Percentiles rank a stretch among this genome's conserved stretches.
Evolutionary conservation across 2,329 filamentous ascomycete genomes (phyloP).

Genomic region (Beauveria caledonica): DNA sequence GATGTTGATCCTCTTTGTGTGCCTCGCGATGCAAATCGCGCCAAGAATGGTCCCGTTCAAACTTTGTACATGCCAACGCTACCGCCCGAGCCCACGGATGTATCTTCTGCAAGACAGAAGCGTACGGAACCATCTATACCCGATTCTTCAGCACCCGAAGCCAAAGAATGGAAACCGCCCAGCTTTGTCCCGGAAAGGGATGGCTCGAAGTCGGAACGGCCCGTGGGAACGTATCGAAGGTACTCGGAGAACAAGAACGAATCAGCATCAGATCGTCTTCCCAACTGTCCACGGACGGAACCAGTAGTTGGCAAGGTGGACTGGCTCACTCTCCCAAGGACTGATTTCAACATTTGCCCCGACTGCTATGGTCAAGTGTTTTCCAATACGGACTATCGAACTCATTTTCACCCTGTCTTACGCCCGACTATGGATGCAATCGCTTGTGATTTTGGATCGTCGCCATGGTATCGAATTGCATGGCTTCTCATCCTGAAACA

Average conservation of each 20-base stretch:
- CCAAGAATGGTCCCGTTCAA: constrained; percentile 3
- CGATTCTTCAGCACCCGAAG: constrained; percentile 12
- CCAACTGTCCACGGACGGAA: constrained; percentile 60
- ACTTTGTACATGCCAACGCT: constrained; percentile 20
- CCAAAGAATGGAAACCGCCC: constrained; percentile 37
- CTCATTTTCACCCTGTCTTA: constrained; percentile 52
- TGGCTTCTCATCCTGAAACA: constrained; percentile 74
- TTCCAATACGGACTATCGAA: constrained; percentile 56
- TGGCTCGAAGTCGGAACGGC: constrained; percentile 27
- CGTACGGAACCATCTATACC: not conserved
- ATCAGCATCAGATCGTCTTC: constrained; percentile 37
- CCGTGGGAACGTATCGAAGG: constrained; percentile 40
- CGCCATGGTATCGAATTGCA: constrained; percentile 74
- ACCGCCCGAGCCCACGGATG: not conserved
- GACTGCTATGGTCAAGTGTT: constrained; percentile 69
- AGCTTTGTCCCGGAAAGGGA: constrained; percentile 35
- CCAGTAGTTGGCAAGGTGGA: constrained; percentile 59
- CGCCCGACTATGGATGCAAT: constrained; percentile 50
- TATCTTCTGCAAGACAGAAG: not conserved
- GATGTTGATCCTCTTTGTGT: constrained; percentile 15
- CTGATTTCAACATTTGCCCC: constrained; percentile 74
- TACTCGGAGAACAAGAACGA: constrained; percentile 38
- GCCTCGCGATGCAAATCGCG: not conserved
- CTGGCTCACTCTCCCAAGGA: constrained; percentile 70
- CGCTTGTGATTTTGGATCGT: constrained; percentile 69